Percentiles rank a stretch among this genome's conserved stretches.
Conservation (phyloP, 768 basidiomycete genomes). For the Phylloporus rhodoxanthus region DNA sequence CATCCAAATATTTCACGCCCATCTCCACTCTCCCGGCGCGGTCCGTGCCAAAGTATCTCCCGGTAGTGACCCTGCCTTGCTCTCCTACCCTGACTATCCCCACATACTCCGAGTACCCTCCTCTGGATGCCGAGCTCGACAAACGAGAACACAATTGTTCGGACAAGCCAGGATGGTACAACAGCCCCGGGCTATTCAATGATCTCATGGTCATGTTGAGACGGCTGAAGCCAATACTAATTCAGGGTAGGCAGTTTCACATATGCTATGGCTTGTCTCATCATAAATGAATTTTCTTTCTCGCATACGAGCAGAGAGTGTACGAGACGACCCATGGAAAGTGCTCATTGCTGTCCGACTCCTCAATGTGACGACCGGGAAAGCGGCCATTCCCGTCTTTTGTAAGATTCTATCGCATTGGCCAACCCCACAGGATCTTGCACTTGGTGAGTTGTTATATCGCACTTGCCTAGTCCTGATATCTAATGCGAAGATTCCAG, state of each 20-base stretch:
- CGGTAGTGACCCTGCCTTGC: not conserved
- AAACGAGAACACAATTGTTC: not conserved
- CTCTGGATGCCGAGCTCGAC: not conserved
- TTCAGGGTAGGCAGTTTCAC: conserved; percentile 21
- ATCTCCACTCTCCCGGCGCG: not conserved
- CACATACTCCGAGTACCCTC: conserved; percentile 1
- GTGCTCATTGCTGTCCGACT: conserved; percentile 60
- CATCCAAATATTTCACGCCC: conserved; percentile 20
- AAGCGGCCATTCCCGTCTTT: conserved; percentile 60
- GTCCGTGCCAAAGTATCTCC: not conserved
- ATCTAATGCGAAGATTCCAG: conserved; percentile 25
- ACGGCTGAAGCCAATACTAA: conserved; percentile 28
- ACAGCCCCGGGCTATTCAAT: conserved; percentile 5
- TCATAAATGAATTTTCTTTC: not conserved
- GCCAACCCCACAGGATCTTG: conserved; percentile 51
- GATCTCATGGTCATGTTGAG: conserved; percentile 25
- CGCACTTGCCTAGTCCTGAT: not conserved
- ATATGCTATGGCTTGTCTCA: not conserved
- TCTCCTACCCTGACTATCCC: conserved; percentile 6
- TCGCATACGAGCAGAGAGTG: conserved; percentile 35
- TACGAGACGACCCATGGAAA: conserved; percentile 61
- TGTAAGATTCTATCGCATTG: conserved; percentile 50
- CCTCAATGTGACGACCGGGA: conserved; percentile 65
- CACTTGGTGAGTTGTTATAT: conserved; percentile 39
- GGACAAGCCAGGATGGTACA: not conserved